phyloP scores from a whole-genome alignment of 202 grass and related monocot species.

The Saccharum hybrid region DNA sequence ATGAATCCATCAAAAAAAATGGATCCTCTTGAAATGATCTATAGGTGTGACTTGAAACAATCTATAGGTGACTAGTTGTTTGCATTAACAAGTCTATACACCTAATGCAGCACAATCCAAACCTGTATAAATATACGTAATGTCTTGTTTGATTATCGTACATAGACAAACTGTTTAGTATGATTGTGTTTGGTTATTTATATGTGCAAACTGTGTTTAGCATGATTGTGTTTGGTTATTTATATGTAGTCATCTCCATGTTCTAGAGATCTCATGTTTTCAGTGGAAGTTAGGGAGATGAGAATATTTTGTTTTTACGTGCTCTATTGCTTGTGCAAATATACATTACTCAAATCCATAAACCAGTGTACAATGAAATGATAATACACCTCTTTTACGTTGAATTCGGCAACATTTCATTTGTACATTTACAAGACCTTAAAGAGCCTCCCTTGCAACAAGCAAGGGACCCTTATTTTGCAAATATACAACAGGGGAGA shows the following conservation, averaged over 20 bases:
- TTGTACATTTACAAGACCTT: constrained; percentile 42
- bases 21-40: not conserved
- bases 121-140: not conserved
- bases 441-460: constrained; percentile 3
- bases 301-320: not conserved
- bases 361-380: not conserved
- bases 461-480: constrained; percentile 40
- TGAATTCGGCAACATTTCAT: not conserved
- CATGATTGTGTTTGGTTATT: not conserved
- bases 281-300: not conserved
- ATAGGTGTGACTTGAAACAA: not conserved
- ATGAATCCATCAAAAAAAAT: not conserved
- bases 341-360: not conserved
- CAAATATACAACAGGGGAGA: constrained; percentile 33
- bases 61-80: not conserved
- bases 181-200: too few species aligned
- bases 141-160: not conserved
- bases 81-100: not conserved
- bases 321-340: not conserved
- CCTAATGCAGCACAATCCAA: not conserved
- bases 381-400: not conserved
- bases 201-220: too few species aligned
- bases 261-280: not conserved
- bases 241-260: not conserved
- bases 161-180: not conserved